Base-by-base conservation (phyloP, 2,329 filamentous ascomycete genomes). In the Ustilaginoidea virens region DNA sequence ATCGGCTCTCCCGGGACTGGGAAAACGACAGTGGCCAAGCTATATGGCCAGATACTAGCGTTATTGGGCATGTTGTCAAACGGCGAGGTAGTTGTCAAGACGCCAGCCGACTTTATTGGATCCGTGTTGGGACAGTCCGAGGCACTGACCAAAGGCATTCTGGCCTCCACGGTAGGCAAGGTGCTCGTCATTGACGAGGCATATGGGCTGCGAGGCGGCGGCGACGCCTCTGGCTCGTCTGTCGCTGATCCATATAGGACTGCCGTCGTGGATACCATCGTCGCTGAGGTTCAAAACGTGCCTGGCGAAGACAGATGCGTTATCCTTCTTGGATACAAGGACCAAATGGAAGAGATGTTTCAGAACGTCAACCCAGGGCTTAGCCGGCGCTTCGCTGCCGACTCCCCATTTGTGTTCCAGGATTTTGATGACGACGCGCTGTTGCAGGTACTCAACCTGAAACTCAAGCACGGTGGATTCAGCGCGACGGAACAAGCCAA, bases 141-240 rank as follows among this genome's bases (percentile, higher is more conserved):
- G 45, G 56, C 63, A 2, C 69, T 73, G 19, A 86, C 80, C 0
- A 86, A 81, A 38, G 73, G 58, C 0, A 83, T 86, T 5, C 57
- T 87, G 0, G 69, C 66, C 0, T 54, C 71, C 0, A 72, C 75
- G 0, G 37, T 64, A 0, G 80, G 81, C 0, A 87, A 86, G 37
- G 77, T 86, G 0, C 61, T 87, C 0, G 68, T 87, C 10, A 83
- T 87, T 3, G 80, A 87, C 36, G 80, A 90, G 43, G 80, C 80
- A 0, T 86, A 87, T 37, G 70, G 72, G 19, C 57, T 87, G 0
- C 66, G 61, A 25, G 48, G 52, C 2, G 55, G 55, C 1, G 45
- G 47, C 3, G 47, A 40, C 1, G 40, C 39, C 10, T 18, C 28
- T 4, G 30, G 34, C 1, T 35, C 34, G 0, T 17, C 7, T 8